These are phyloP conservation scores for Escovopsis sp. DNA, from an alignment of 2,329 filamentous ascomycete genomes.

Conservation along the genomic window DNA sequence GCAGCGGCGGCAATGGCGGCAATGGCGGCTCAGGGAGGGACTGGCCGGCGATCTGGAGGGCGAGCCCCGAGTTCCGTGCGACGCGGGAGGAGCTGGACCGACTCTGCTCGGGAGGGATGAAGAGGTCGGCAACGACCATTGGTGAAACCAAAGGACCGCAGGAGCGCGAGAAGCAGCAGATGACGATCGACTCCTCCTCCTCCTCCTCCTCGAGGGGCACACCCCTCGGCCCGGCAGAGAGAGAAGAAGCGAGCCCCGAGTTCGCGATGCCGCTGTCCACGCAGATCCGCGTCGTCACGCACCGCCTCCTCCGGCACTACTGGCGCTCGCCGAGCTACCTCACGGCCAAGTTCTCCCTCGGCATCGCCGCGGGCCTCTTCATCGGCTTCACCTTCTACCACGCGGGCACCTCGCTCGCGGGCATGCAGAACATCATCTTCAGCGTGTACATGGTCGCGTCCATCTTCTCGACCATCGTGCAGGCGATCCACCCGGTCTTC, in stretches of 20 bases:
- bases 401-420: conserved; percentile 39
- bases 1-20: no score
- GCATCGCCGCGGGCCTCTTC: conserved; percentile 46
- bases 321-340: conserved; percentile 70
- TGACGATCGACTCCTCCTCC: no score
- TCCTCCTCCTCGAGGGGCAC: no score
- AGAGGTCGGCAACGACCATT: conserved; percentile 13
- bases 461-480: conserved; percentile 55
- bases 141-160: no score
- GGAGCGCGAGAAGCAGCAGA: no score
- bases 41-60: conserved; percentile 54
- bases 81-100: conserved; percentile 47
- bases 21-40: conserved; percentile 34
- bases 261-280: conserved; percentile 60
- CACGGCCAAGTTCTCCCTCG: conserved; percentile 54
- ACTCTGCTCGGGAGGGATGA: conserved; percentile 40
- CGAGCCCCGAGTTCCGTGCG: conserved; percentile 32
- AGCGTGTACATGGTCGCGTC: conserved; percentile 61
- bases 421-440: conserved; percentile 64
- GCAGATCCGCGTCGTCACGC: conserved; percentile 50
- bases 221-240: conserved; percentile 7
- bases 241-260: conserved; percentile 32
- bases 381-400: conserved; percentile 60
- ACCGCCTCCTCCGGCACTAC: conserved; percentile 66
- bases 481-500: conserved; percentile 64